A percentile compares a stretch with the other conserved stretches of the same genome.
These are phyloP conservation scores for Colletotrichum orchidophilum DNA, from an alignment of 2,329 filamentous ascomycete genomes.

Conservation along the genomic window DNA sequence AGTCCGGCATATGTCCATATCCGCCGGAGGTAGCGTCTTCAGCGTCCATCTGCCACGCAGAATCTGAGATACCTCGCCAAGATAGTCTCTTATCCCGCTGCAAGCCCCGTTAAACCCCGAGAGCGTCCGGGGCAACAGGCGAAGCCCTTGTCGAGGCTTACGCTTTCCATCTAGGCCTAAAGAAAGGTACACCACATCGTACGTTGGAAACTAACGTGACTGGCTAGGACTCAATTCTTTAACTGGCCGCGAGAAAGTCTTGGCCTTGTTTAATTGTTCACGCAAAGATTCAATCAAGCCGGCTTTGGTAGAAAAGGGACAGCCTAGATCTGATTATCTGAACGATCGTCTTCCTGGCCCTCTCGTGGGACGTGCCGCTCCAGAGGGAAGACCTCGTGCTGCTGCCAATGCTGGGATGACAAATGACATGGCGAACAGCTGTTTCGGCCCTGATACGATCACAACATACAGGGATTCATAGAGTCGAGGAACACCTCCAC, in stretches of 20 bases:
- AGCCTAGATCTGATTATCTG: not conserved
- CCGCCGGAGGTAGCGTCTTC: conserved; percentile 5
- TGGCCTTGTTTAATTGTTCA: conserved; percentile 13
- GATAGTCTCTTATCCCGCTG: not conserved
- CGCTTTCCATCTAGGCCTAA: not conserved
- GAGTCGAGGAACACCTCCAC: not conserved
- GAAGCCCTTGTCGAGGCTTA: conserved; percentile 9
- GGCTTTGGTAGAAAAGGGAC: not conserved
- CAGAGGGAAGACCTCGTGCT: not conserved
- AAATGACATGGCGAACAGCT: conserved; percentile 1
- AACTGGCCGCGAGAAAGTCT: not conserved
- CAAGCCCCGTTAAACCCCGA: conserved; percentile 1
- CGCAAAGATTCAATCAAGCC: not conserved
- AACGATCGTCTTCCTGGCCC: not conserved
- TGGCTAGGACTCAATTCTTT: not conserved
- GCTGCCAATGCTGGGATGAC: conserved; percentile 17
- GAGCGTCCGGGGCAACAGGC: not conserved
- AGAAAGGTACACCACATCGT: not conserved
- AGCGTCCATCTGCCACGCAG: not conserved
- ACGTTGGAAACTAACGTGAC: not conserved
- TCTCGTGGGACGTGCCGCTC: not conserved
- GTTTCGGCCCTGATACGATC: not conserved
- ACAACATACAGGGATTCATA: not conserved
- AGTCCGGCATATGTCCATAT: not conserved
- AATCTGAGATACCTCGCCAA: conserved; percentile 8